Evolutionary conservation across 768 basidiomycete species (phyloP), one percentile per base, ranked within the genome.

Genomic region (Podaxis carcinomalis): DNA sequence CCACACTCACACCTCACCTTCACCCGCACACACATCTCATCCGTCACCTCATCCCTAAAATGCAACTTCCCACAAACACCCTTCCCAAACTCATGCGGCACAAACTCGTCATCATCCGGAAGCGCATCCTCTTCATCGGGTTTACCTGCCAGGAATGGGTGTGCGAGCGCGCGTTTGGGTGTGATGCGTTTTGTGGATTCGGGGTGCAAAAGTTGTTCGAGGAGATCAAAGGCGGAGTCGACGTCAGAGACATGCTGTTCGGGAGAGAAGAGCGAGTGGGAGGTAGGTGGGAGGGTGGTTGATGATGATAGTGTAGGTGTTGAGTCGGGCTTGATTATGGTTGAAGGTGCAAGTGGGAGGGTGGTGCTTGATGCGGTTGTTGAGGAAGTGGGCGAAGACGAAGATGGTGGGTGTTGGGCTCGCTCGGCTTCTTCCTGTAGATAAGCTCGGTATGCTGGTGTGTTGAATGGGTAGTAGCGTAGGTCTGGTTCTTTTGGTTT

Each of bases 181-280:
- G 92, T 93, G 58, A 87, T 81, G 21, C 95, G 84, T 56, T 83
- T 85, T 21, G 85, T 87, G 5, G 88, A 85, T 68, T 95, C 92
- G 1, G 91, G 85, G 42, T 90, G 80, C 69, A 99, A 79, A 19
- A 93, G 73, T 55, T 78, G 74, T 61, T 88, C 86, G 37, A 95
- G 81, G 11, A 99, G 80, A 67, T 89, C 87, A 46, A 98, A 79
- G 1, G 89, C 93, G 28, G 76, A 65, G 58, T 83, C 85, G 52
- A 95, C 74, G 36, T 89, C 85, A 16, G 71, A 70, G 40, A 74
- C 74, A 63, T 88, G 83, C 13, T 77, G 75, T 21, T 75, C 71
- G 21, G 61, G 46, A 23, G 64, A 52, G 9, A 46, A 46, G 7
- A 57, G 57, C 14, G 51, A 28, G 19, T 59, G 59, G 27, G 51